These are phyloP conservation scores for Syzygium syzygioides DNA, from an alignment of 441 rosid species.

Conservation along the genomic window DNA sequence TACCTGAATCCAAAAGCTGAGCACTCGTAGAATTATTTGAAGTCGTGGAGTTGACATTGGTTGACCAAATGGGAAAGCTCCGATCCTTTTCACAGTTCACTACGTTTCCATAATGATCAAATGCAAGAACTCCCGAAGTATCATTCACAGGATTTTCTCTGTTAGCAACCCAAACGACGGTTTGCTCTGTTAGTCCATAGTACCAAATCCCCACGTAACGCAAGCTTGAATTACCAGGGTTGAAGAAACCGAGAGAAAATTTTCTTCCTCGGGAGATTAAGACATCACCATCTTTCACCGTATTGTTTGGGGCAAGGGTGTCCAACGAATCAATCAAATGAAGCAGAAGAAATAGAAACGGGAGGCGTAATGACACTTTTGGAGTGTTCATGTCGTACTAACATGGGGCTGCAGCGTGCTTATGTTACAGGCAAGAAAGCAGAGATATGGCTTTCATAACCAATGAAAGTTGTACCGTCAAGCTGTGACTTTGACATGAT, in stretches of 20 bases:
- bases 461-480: too few relatives aligned
- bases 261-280: constrained; percentile 28
- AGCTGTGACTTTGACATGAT: too few relatives aligned
- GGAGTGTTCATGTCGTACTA: neutral
- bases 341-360: neutral
- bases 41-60: constrained; percentile 23
- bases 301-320: constrained; percentile 20
- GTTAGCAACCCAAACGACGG: neutral
- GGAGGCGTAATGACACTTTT: neutral
- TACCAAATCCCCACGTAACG: neutral
- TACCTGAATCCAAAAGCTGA: constrained; percentile 51
- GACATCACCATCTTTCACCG: constrained; percentile 38
- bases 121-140: neutral
- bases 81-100: constrained; percentile 1
- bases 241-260: constrained; percentile 39
- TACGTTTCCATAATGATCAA: neutral
- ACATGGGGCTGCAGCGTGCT: too few relatives aligned
- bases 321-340: constrained; percentile 19
- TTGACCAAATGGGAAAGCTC: constrained; percentile 48
- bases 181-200: neutral
- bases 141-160: neutral
- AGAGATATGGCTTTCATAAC: too few relatives aligned
- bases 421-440: neutral
- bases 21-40: constrained; percentile 12
- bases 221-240: neutral